Conservation (phyloP, 2,329 filamentous ascomycete genomes). For the Nothomitra cinnamomea region DNA sequence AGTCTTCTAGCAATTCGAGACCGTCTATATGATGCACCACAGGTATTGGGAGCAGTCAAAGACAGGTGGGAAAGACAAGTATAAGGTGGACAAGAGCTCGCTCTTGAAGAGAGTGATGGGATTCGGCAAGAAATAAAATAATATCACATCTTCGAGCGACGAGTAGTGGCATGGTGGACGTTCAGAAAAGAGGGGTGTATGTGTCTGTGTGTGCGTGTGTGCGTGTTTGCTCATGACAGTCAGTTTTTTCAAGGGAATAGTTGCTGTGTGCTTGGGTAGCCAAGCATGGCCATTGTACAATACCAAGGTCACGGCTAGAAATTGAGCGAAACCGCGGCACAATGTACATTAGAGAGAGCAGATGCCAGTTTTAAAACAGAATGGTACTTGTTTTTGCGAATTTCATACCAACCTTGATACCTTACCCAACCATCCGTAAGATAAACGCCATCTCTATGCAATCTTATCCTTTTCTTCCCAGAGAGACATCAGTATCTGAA, state of each 20-base stretch:
- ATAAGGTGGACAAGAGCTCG: background rate
- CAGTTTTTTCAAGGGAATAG: no score
- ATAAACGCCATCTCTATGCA: background rate
- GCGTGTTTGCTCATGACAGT: no score
- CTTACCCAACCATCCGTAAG: background rate
- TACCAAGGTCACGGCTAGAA: no score
- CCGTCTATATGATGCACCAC: background rate
- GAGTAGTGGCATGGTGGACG: no score
- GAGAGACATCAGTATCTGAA: background rate
- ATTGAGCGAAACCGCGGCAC: background rate
- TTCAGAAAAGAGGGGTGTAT: background rate
- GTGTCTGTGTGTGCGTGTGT: no score
- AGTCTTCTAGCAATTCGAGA: background rate
- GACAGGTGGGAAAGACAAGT: background rate
- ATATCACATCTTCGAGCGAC: no score
- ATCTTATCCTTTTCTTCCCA: background rate
- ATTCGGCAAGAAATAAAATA: no score
- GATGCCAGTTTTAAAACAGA: background rate
- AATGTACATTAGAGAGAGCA: no score
- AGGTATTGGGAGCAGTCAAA: background rate
- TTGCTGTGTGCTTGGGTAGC: no score
- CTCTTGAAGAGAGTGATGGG: no score
- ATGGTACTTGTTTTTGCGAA: background rate
- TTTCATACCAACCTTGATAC: background rate
- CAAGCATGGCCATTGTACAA: no score